Evolutionary conservation across 1,284 basidiomycete genomes (phyloP).

Genomic region (Fomitopsis schrenkii): DNA sequence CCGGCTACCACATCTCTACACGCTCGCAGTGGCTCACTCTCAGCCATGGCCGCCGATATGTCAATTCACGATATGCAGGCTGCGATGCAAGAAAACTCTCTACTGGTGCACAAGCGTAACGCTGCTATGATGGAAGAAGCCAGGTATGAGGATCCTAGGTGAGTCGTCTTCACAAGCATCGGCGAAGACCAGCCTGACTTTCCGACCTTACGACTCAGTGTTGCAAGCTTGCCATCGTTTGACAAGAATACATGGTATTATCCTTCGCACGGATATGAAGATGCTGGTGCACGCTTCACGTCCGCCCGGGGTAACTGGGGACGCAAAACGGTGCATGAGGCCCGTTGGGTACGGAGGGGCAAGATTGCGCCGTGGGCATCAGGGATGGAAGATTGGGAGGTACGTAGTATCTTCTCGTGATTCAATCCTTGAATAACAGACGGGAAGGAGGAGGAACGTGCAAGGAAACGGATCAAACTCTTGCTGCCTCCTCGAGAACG

Average conservation of each 20-base stretch:
- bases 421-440: not conserved
- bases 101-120: constrained; percentile 22
- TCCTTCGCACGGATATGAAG: constrained; percentile 59
- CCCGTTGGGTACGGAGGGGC: constrained; percentile 72
- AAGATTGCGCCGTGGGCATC: constrained; percentile 79
- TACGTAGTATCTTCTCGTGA: constrained; percentile 28
- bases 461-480: constrained; percentile 69
- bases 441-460: constrained; percentile 68
- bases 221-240: constrained; percentile 44
- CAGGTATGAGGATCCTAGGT: constrained; percentile 28
- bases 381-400: constrained; percentile 78
- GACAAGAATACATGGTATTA: constrained; percentile 79
- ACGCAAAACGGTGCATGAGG: constrained; percentile 60
- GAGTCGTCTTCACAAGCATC: constrained; percentile 1
- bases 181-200: not conserved
- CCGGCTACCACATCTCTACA: not conserved
- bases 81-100: constrained; percentile 25
- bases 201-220: constrained; percentile 11
- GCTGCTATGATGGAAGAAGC: constrained; percentile 23
- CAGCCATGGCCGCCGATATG: constrained; percentile 13
- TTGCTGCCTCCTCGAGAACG: constrained; percentile 43
- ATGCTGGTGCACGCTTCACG: constrained; percentile 46
- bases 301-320: constrained; percentile 73
- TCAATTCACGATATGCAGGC: constrained; percentile 12
- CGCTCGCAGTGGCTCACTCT: not conserved